These are phyloP conservation scores for Dendrothele bispora DNA, from an alignment of 768 basidiomycete species.

Conservation along the genomic window DNA sequence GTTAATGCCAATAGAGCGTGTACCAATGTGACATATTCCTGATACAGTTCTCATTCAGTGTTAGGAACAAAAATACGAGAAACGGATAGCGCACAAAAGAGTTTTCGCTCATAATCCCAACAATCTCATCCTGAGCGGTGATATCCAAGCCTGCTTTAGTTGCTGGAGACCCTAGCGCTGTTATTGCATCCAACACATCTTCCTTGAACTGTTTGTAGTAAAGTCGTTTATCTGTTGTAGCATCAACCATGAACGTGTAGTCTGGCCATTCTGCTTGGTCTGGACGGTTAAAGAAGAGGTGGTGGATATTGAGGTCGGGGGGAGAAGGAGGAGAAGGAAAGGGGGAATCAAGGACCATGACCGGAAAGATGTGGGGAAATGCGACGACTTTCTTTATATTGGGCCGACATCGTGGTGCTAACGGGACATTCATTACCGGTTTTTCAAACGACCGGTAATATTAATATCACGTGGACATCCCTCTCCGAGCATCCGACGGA, in stretches of 20 bases:
- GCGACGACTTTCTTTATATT: too few species aligned
- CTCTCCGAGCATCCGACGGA: too few species aligned
- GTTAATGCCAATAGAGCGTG: conserved; percentile 48
- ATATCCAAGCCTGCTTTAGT: conserved; percentile 61
- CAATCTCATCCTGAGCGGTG: conserved; percentile 45
- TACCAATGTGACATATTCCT: conserved; percentile 56
- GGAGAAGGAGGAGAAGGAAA: conserved; percentile 51
- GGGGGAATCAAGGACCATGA: conserved; percentile 60
- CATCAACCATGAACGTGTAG: conserved; percentile 56
- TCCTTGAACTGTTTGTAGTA: conserved; percentile 50
- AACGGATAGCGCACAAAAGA: conserved; percentile 47
- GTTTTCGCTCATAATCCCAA: conserved; percentile 75
- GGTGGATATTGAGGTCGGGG: conserved; percentile 53
- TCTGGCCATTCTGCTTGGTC: conserved; percentile 58
- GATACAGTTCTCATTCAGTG: not conserved
- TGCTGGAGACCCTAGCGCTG: conserved; percentile 49
- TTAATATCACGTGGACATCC: too few species aligned
- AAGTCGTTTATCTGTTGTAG: conserved; percentile 43
- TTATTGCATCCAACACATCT: conserved; percentile 53
- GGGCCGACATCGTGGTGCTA: too few species aligned
- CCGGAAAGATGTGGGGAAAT: too few species aligned
- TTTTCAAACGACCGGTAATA: too few species aligned
- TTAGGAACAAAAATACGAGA: not conserved
- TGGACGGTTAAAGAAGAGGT: conserved; percentile 52
- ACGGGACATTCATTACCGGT: too few species aligned